Base-by-base conservation (phyloP, 805 yeast genomes). In the Hanseniaspora jakobsenii region DNA sequence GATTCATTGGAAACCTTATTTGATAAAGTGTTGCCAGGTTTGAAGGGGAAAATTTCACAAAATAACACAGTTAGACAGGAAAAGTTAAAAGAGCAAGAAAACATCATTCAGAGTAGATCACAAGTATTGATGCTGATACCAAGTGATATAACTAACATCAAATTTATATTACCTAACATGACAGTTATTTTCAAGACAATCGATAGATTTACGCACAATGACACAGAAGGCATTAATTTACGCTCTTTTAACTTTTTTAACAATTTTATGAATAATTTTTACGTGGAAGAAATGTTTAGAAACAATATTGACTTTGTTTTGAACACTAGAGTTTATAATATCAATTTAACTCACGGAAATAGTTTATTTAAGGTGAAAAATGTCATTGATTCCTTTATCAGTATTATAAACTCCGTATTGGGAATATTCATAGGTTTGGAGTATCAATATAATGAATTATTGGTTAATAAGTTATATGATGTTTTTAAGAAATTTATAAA, bases 111-210 rank as follows among this genome's bases (percentile, higher is more conserved):
- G 6, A 18, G 23, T 18, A 35, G 29, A 7, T 19, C 17, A 6
- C 32, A 42, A 13, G 23, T 35, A 16, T 29, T 35, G 7, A 21
- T 42, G 36, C 21, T 42, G 5, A 27, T 42, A 2, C 39, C 35
- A 4, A 31, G 35, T 18, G 34, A 42, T 29, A 18, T 35, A 2
- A 13, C 34, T 2, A 42, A 42, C 23, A 22, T 42, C 26, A 42
- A 42, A 26, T 42, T 21, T n/a, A 42, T 42, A 29, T 29, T 42
- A n/a, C 46, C 46, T 9, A 42, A 42, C 21, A 13, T 42, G 14
- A 35, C 37, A 13, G 19, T 19, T n/a, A 19, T 37, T 6, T 19
- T 37, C 27, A 37, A 28, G 28, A 18, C 31, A n/a, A 13, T 37
- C 17, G 12, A 35, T 5, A 24, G 22, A 24, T 32, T 39, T 14